Percentiles rank a stretch among this genome's conserved stretches.
These are phyloP conservation scores for Leishmania martiniquensis DNA, from an alignment of 208 protist genomes.

Conservation along the genomic window DNA sequence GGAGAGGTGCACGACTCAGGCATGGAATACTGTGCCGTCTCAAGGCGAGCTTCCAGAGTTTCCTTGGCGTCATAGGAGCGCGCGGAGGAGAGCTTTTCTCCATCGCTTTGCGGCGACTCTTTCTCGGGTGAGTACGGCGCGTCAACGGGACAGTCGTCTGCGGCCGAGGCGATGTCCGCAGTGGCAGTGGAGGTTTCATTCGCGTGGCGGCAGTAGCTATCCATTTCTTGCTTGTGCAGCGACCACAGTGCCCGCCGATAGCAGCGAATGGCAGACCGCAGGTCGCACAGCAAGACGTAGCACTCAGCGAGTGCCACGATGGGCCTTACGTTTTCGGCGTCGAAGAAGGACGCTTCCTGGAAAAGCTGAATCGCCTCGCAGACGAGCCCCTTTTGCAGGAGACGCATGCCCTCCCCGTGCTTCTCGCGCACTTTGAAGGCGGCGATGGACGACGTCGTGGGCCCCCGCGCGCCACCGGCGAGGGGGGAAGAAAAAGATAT, in stretches of 20 bases:
- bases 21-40: not conserved
- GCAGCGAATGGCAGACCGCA: slow-evolving; percentile 79
- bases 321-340: slow-evolving; percentile 67
- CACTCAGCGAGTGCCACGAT: slow-evolving; percentile 81
- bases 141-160: not conserved
- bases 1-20: not conserved
- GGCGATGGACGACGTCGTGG: slow-evolving; percentile 9
- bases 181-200: not conserved
- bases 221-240: slow-evolving; percentile 34
- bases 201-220: slow-evolving; percentile 9
- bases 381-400: slow-evolving; percentile 51
- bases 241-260: slow-evolving; percentile 85
- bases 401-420: slow-evolving; percentile 55
- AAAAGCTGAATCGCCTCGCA: slow-evolving; percentile 68
- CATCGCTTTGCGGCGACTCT: not conserved
- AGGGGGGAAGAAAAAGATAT: not conserved
- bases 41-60: not conserved
- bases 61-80: not conserved
- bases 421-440: slow-evolving; percentile 37
- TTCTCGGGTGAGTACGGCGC: not conserved
- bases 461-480: not conserved
- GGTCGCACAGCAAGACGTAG: slow-evolving; percentile 81
- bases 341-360: slow-evolving; percentile 76
- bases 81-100: not conserved
- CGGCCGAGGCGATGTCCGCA: not conserved